phyloP scores from a whole-genome alignment of 208 protist species.

The Trypanosomatidae sp. region DNA sequence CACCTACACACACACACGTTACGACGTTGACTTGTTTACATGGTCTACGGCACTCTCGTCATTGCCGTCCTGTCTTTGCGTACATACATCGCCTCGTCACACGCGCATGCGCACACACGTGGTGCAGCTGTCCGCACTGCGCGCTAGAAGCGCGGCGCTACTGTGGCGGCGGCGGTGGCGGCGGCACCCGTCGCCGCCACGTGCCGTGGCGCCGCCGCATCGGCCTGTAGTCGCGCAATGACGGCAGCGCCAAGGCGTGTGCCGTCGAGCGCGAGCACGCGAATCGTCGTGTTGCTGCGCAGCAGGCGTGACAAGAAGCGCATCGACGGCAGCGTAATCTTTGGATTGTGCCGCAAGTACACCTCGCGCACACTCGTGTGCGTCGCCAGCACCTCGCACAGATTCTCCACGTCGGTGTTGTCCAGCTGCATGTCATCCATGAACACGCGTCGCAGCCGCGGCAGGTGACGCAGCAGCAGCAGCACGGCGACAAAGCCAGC shows the following conservation, averaged over 20 bases:
- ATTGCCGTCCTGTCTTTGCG: too few relatives aligned
- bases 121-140: too few relatives aligned
- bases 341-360: conserved; percentile 62
- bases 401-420: conserved; percentile 61
- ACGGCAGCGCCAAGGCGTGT: conserved; percentile 48
- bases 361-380: conserved; percentile 38
- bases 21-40: too few relatives aligned
- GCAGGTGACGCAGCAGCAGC: conserved; percentile 60
- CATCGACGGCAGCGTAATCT: conserved; percentile 68
- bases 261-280: conserved; percentile 36
- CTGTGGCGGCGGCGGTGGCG: too few relatives aligned
- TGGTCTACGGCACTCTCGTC: too few relatives aligned
- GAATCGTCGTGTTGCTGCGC: conserved; percentile 37
- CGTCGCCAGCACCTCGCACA: conserved; percentile 41
- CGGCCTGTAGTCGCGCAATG: conserved; percentile 30
- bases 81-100: too few relatives aligned
- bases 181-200: too few relatives aligned
- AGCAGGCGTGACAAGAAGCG: conserved; percentile 60
- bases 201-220: too few relatives aligned
- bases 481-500: conserved; percentile 77
- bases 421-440: conserved; percentile 84
- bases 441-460: conserved; percentile 39
- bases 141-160: too few relatives aligned
- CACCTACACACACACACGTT: too few relatives aligned
- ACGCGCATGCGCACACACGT: too few relatives aligned